These are phyloP conservation scores for Macrophomina tecta DNA, from an alignment of 2,329 filamentous ascomycete species.

Conservation along the genomic window DNA sequence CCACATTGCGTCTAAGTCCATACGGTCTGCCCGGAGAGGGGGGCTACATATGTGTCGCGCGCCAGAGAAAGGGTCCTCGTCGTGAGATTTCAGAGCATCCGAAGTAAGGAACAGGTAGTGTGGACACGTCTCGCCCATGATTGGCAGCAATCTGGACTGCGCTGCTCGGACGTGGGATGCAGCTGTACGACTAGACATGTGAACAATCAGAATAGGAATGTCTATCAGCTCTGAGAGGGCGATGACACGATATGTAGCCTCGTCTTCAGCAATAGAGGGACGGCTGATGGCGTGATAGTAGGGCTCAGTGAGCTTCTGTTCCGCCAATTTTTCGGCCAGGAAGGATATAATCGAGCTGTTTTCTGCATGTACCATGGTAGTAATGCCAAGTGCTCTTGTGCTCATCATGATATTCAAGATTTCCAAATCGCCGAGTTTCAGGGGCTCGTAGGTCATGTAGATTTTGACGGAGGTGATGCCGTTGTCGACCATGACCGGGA, in stretches of 20 bases:
- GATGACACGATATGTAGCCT: slow-evolving; percentile 60
- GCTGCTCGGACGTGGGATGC: slow-evolving; percentile 43
- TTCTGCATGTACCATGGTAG: slow-evolving; percentile 58
- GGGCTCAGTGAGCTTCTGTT: slow-evolving; percentile 44
- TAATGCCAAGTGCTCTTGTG: slow-evolving; percentile 53
- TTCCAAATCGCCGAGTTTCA: slow-evolving; percentile 52
- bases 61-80: slow-evolving; percentile 43
- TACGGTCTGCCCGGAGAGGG: slow-evolving; percentile 39
- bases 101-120: slow-evolving; percentile 45
- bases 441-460: slow-evolving; percentile 59
- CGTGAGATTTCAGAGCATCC: slow-evolving; percentile 38
- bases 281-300: slow-evolving; percentile 52
- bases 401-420: slow-evolving; percentile 59
- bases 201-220: slow-evolving; percentile 60
- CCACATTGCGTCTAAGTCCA: slow-evolving; percentile 44
- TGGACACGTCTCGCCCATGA: slow-evolving; percentile 47
- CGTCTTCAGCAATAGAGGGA: slow-evolving; percentile 33
- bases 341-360: slow-evolving; percentile 57
- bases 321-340: slow-evolving; percentile 53
- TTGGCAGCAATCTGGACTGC: slow-evolving; percentile 42
- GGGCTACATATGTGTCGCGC: slow-evolving; percentile 46
- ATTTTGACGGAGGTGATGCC: slow-evolving; percentile 59
- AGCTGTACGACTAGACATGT: slow-evolving; percentile 53
- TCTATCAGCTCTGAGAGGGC: slow-evolving; percentile 57
- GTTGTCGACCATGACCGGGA: slow-evolving; percentile 47